Conservation (phyloP, 306 rosid genomes). For the Lathyrus tuberosus region DNA sequence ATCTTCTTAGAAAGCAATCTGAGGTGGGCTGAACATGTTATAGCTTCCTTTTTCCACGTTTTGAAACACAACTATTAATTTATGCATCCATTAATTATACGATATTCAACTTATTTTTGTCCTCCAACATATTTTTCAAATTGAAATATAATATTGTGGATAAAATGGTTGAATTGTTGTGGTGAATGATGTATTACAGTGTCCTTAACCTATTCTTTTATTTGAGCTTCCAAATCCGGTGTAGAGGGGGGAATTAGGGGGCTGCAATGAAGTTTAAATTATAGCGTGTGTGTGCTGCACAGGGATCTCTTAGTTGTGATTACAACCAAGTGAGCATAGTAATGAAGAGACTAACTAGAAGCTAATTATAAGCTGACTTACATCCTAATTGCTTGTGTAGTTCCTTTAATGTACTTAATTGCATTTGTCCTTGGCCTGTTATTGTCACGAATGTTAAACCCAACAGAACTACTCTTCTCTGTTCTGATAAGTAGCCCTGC, state of each 20-base stretch:
- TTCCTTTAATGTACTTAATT: not conserved
- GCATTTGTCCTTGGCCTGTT: slow-evolving; percentile 9
- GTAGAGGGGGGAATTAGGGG: slow-evolving; percentile 19
- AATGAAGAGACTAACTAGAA: slow-evolving; percentile 8
- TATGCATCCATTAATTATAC: slow-evolving; percentile 10
- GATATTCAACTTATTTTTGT: slow-evolving; percentile 24
- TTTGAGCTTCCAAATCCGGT: slow-evolving; percentile 23
- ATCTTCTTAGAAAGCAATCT: slow-evolving; percentile 77
- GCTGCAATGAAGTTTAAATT: slow-evolving; percentile 8
- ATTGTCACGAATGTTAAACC: not conserved
- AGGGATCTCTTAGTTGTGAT: slow-evolving; percentile 12
- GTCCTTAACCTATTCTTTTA: slow-evolving; percentile 13
- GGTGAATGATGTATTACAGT: slow-evolving; percentile 31
- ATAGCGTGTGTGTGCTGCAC: slow-evolving; percentile 2
- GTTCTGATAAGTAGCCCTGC: slow-evolving; percentile 1
- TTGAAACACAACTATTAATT: slow-evolving; percentile 19
- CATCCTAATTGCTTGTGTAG: not conserved
- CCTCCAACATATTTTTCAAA: slow-evolving; percentile 15
- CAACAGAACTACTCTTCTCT: not conserved
- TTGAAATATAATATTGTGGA: slow-evolving; percentile 17
- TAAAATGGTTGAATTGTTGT: slow-evolving; percentile 30
- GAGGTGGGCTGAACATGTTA: slow-evolving; percentile 61
- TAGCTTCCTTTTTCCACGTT: slow-evolving; percentile 28
- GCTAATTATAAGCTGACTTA: slow-evolving; percentile 5
- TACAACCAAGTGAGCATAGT: slow-evolving; percentile 18